Evolutionary conservation across 2,329 filamentous ascomycete species (phyloP).

Genomic region (Chalara sp.): DNA sequence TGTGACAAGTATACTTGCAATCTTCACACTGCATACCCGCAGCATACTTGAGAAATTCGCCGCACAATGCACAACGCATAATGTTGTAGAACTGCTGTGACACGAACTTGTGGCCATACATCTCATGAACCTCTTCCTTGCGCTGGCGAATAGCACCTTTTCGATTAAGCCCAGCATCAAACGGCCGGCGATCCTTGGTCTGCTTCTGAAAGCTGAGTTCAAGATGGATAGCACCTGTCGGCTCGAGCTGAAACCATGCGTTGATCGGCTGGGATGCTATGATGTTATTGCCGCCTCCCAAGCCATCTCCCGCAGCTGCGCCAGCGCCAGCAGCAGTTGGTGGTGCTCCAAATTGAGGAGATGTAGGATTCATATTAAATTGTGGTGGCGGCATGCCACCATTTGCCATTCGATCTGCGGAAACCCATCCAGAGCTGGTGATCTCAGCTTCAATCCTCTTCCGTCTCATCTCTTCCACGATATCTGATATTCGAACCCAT

Average conservation of each 20-base stretch:
- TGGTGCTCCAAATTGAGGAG: conserved; percentile 37
- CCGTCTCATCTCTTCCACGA: conserved; percentile 92
- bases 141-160: conserved; percentile 95
- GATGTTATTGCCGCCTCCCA: conserved; percentile 28
- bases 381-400: conserved; percentile 41
- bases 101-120: conserved; percentile 98
- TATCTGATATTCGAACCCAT: conserved; percentile 95
- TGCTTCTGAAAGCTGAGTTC: conserved; percentile 90
- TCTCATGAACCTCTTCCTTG: conserved; percentile 97
- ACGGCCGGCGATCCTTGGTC: conserved; percentile 71
- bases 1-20: conserved; percentile 99
- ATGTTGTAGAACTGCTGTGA: conserved; percentile 99
- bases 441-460: conserved; percentile 97
- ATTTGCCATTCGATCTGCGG: conserved; percentile 86
- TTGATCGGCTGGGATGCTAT: conserved; percentile 58
- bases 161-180: conserved; percentile 85
- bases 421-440: conserved; percentile 92
- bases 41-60: conserved; percentile 97
- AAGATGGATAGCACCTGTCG: conserved; percentile 85
- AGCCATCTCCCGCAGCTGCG: conserved; percentile 15
- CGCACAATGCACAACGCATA: conserved; percentile 97
- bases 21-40: conserved; percentile 99
- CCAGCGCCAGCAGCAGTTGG: conserved; percentile 31
- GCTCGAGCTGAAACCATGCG: conserved; percentile 95
- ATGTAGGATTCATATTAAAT: conserved; percentile 49